These are phyloP conservation scores for Magnaporthales sp. DNA, from an alignment of 2,329 filamentous ascomycete species.

Conservation along the genomic window DNA sequence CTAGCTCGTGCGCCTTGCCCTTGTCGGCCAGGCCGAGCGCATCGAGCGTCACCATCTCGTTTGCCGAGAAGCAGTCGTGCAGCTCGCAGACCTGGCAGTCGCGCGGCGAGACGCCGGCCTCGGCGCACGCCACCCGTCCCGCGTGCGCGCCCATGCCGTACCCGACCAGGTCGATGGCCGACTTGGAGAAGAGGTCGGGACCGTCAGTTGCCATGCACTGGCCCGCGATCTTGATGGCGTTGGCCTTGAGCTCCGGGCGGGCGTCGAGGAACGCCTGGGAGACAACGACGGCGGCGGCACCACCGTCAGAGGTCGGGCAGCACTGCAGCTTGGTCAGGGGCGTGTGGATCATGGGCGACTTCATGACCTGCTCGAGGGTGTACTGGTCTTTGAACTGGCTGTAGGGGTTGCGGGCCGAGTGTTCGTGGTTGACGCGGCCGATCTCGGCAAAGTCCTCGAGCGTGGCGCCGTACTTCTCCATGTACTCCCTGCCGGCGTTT, in stretches of 20 bases:
- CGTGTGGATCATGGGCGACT: slow-evolving; percentile 68
- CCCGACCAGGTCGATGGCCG: slow-evolving; percentile 81
- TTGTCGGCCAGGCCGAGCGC: slow-evolving; percentile 69
- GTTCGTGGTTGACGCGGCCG: slow-evolving; percentile 82
- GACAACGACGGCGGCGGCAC: slow-evolving; percentile 79
- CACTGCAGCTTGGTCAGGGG: slow-evolving; percentile 97
- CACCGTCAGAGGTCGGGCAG: slow-evolving; percentile 91
- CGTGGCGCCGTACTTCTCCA: slow-evolving; percentile 86
- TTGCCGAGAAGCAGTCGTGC: slow-evolving; percentile 94
- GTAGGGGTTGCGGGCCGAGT: slow-evolving; percentile 89
- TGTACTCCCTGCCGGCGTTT: slow-evolving; percentile 89
- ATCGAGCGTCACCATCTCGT: slow-evolving; percentile 87
- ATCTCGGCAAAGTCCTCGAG: slow-evolving; percentile 90
- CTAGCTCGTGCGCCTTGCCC: slow-evolving; percentile 87
- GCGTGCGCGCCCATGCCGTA: slow-evolving; percentile 76
- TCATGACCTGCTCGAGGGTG: slow-evolving; percentile 71
- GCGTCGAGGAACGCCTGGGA: slow-evolving; percentile 83
- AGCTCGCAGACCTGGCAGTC: slow-evolving; percentile 83
- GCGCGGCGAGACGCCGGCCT: slow-evolving; percentile 59
- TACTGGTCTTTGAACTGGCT: slow-evolving; percentile 96
- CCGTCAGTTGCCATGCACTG: slow-evolving; percentile 82
- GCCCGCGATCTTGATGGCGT: slow-evolving; percentile 83
- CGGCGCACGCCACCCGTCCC: slow-evolving; percentile 57
- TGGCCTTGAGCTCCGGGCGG: slow-evolving; percentile 69
- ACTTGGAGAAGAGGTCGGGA: slow-evolving; percentile 67